A percentile compares a stretch with the other conserved stretches of the same genome.
These are phyloP conservation scores for Phoenix roebelenii DNA, from an alignment of 176 grass and related monocot species.

Conservation along the genomic window DNA sequence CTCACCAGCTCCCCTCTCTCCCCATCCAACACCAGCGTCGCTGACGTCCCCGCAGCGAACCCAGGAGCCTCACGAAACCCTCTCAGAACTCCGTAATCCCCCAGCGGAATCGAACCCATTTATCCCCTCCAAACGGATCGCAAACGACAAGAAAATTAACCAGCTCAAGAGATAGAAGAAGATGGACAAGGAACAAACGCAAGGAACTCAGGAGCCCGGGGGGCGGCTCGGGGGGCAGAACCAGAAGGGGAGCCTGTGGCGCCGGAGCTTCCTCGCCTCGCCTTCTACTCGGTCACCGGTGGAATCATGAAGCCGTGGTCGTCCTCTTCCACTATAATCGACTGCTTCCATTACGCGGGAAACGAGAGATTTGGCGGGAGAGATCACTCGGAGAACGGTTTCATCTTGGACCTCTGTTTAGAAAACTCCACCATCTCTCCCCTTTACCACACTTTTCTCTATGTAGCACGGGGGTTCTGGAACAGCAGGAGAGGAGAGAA, in stretches of 20 bases:
- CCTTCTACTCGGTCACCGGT: conserved; percentile 2
- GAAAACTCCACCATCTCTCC: conserved; percentile 50
- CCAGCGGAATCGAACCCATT: conserved; percentile 1
- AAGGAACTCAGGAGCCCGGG: conserved; percentile 52
- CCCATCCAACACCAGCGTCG: conserved; percentile 12
- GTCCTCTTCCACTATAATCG: conserved; percentile 14
- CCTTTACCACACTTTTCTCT: neutral
- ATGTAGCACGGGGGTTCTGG: no score
- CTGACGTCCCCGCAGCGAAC: neutral
- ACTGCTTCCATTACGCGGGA: conserved; percentile 41
- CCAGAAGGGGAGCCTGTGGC: conserved; percentile 52
- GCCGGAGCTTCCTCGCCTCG: conserved; percentile 51
- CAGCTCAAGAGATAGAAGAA: neutral
- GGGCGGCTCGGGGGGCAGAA: conserved; percentile 72
- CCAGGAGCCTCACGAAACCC: neutral
- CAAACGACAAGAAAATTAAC: neutral
- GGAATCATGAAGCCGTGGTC: conserved; percentile 6
- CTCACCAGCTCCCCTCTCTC: neutral
- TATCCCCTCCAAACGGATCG: conserved; percentile 1
- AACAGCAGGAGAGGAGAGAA: no score
- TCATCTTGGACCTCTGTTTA: conserved; percentile 52
- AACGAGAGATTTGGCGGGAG: neutral
- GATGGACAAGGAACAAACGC: conserved; percentile 10
- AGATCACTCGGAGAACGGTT: conserved; percentile 25
- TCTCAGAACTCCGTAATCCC: conserved; percentile 21